A percentile compares a stretch with the other conserved stretches of the same genome.
Evolutionary conservation across 306 rosid genomes (phyloP).

Genomic region (Lotus japonicus): DNA sequence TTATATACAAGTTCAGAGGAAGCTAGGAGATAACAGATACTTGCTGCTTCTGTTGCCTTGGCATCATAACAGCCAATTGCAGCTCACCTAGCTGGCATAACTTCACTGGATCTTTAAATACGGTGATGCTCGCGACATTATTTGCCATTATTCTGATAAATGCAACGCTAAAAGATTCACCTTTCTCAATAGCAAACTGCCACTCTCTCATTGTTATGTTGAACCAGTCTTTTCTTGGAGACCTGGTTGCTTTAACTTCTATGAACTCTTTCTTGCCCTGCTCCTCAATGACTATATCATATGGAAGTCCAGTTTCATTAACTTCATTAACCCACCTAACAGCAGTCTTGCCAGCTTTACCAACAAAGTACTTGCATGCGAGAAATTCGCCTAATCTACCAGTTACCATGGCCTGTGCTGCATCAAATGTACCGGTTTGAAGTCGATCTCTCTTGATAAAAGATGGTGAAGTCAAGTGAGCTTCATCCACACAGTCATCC

Average conservation of each 20-base stretch:
- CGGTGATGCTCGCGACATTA: constrained; percentile 43
- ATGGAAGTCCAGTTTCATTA: constrained; percentile 68
- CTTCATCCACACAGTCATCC: neutral
- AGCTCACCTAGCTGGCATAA: constrained; percentile 58
- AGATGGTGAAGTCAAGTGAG: constrained; percentile 7
- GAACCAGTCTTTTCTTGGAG: constrained; percentile 80
- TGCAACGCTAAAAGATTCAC: constrained; percentile 70
- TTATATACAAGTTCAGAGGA: neutral
- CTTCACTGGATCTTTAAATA: constrained; percentile 63
- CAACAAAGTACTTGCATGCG: constrained; percentile 55
- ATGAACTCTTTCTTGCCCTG: constrained; percentile 42
- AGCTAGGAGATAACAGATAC: constrained; percentile 36
- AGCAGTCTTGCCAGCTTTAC: constrained; percentile 33
- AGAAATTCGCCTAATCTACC: constrained; percentile 72
- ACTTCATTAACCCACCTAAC: constrained; percentile 76
- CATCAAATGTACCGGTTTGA: constrained; percentile 41
- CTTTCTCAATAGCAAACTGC: constrained; percentile 70
- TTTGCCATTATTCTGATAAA: constrained; percentile 47
- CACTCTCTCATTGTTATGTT: constrained; percentile 64
- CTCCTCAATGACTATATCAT: constrained; percentile 49
- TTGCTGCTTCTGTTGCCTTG: constrained; percentile 45
- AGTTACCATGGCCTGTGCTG: constrained; percentile 39
- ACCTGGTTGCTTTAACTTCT: constrained; percentile 87
- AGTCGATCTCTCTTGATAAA: constrained; percentile 42
- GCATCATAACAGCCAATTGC: constrained; percentile 60